Percentiles rank a stretch among this genome's conserved stretches.
Evolutionary conservation across 305 asterid genomes (phyloP).

Genomic region (Nicotiana rustica): DNA sequence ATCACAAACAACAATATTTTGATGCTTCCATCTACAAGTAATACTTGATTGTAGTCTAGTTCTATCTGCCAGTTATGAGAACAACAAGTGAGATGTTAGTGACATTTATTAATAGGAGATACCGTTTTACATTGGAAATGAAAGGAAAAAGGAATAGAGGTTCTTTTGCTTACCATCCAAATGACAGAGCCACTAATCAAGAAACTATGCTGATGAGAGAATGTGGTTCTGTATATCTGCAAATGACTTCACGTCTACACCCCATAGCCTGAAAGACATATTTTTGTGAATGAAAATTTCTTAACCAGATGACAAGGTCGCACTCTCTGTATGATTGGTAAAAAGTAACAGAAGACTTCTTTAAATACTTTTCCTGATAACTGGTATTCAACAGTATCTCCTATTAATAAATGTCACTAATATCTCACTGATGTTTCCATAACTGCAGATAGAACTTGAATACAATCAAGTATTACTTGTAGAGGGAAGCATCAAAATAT

Average conservation of each 20-base stretch:
- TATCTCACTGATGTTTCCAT: neutral
- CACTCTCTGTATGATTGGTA: neutral
- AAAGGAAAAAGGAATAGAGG: neutral
- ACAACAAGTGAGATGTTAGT: neutral
- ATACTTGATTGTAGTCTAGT: conserved; percentile 2
- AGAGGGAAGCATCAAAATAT: neutral
- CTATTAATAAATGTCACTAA: neutral
- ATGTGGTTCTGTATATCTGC: conserved; percentile 66
- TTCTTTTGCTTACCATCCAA: conserved; percentile 15
- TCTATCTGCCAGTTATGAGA: conserved; percentile 16
- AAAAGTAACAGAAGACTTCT: neutral
- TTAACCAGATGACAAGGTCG: neutral
- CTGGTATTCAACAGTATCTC: neutral
- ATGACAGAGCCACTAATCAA: neutral
- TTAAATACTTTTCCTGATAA: neutral
- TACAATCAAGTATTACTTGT: conserved; percentile 13
- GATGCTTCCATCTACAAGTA: neutral
- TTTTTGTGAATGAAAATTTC: neutral
- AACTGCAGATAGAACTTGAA: conserved; percentile 11
- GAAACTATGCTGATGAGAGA: conserved; percentile 38
- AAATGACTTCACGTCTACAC: conserved; percentile 77
- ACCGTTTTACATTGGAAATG: neutral
- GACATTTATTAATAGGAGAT: neutral
- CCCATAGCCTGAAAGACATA: conserved; percentile 78
- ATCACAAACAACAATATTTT: neutral